These are phyloP conservation scores for Hypomontagnella submonticulosa DNA, from an alignment of 495 filamentous ascomycete species.

Conservation along the genomic window DNA sequence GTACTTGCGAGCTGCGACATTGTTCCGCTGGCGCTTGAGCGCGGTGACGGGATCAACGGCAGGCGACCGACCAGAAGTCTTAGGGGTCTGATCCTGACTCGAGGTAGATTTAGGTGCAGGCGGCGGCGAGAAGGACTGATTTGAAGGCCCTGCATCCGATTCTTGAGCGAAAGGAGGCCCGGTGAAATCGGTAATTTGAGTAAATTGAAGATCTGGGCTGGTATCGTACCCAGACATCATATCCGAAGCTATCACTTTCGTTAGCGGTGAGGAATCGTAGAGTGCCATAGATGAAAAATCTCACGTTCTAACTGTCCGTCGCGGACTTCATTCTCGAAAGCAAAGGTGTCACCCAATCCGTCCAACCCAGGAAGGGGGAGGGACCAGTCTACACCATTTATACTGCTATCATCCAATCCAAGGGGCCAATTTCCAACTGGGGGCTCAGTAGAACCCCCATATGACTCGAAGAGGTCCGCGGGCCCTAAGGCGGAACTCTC, in stretches of 20 bases:
- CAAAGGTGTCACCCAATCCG: conserved; percentile 37
- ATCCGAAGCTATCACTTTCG: conserved; percentile 18
- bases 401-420: conserved; percentile 30
- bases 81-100: conserved; percentile 19
- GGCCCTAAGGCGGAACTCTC: conserved; percentile 46
- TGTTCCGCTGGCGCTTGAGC: conserved; percentile 72
- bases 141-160: conserved; percentile 24
- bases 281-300: conserved; percentile 15
- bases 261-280: conserved; percentile 1
- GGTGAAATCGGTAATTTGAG: conserved; percentile 17
- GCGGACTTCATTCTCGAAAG: conserved; percentile 37
- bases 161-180: conserved; percentile 17
- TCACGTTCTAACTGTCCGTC: conserved; percentile 43
- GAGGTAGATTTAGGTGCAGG: conserved; percentile 36
- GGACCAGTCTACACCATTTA: conserved; percentile 42
- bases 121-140: conserved; percentile 28
- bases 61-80: conserved; percentile 38
- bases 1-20: conserved; percentile 75
- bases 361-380: conserved; percentile 44
- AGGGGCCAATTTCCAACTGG: conserved; percentile 41
- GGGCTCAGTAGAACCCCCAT: conserved; percentile 37
- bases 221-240: conserved; percentile 34
- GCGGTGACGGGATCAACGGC: conserved; percentile 40
- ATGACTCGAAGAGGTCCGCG: conserved; percentile 48
- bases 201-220: conserved; percentile 35